Base-by-base conservation (phyloP, 2,329 filamentous ascomycete genomes). In the Emergomyces orientalis region DNA sequence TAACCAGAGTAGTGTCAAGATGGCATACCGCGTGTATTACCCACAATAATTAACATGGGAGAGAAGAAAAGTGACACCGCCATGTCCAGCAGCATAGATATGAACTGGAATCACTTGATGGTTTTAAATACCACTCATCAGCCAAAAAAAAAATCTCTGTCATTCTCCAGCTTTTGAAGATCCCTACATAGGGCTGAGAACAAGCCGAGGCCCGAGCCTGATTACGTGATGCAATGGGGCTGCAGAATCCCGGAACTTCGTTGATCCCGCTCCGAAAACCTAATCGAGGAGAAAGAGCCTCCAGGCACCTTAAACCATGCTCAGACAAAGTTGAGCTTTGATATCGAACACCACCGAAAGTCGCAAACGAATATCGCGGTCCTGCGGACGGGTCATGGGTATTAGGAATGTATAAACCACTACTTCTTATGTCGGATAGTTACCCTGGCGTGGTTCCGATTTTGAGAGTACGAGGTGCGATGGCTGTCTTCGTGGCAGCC, bases 381-480 rank as follows among this genome's bases (percentile, higher is more conserved):
- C 54, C 34, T 27, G 14, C 58, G 39, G 47, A 54, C 30, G 60
- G 69, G 71, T 70, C 63, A 68, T 69, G 67, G 70, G 74, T 71
- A 72, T 69, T 63, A 74, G 76, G 77, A 71, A 79, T 75, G 74
- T 76, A 77, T 72, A 77, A 79, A 71, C 74, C 77, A 66, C 70
- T 79, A 62, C 75, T 76, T 69, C 73, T 78, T 68, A 74, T 77
- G 60, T 75, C 77, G 68, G 74, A 79, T 72, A 73, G 75, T 71
- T 79, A 80, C 69, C 77, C 76, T 61, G 72, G 74, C 65, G 74
- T 78, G 65, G 74, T 78, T 59, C 78, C 78, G 59, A 74, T 73
- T 69, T 76, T 80, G 65, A 76, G 76, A 73, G 77, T 78, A 61
- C 75, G 76, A 75, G 78, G 77, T 68, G 76, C 77, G 68, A 79